These are phyloP conservation scores for Nicotiana benthamiana DNA, from an alignment of 257 asterid genomes.

Conservation along the genomic window DNA sequence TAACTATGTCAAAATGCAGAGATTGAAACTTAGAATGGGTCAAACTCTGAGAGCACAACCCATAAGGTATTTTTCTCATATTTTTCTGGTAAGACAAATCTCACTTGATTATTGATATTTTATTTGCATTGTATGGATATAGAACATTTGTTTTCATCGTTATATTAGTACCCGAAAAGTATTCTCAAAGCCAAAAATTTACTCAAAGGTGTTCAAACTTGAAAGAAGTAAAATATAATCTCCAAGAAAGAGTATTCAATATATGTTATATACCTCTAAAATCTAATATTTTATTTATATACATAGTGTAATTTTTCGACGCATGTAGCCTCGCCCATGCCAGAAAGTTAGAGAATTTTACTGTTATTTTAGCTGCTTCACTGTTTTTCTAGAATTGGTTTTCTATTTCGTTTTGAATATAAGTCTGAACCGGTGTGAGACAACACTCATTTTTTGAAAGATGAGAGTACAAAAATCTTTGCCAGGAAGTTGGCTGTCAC, in stretches of 20 bases:
- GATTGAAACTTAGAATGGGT: too few relatives aligned
- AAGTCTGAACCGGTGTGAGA: conserved; percentile 19
- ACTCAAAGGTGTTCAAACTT: too few relatives aligned
- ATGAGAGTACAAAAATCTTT: conserved; percentile 60
- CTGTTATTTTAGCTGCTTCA: not conserved
- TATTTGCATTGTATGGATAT: not conserved
- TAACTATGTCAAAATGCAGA: too few relatives aligned
- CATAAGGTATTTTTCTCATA: not conserved
- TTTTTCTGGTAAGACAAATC: not conserved
- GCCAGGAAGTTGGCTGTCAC: conserved; percentile 95
- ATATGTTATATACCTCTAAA: too few relatives aligned
- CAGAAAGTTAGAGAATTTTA: not conserved
- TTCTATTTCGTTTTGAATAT: too few relatives aligned
- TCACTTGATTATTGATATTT: not conserved
- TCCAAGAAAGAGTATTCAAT: too few relatives aligned
- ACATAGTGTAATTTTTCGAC: too few relatives aligned
- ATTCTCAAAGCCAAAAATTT: too few relatives aligned
- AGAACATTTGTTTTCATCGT: not conserved
- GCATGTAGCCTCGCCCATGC: too few relatives aligned
- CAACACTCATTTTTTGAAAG: conserved; percentile 41
- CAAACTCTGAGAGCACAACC: not conserved
- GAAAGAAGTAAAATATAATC: too few relatives aligned
- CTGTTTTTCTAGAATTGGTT: not conserved
- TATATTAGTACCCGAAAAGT: not conserved
- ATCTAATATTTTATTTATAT: too few relatives aligned